Evolutionary conservation across 208 protist species (phyloP), one percentile per base, ranked within the genome.

Genomic region (Wallacemonas sp.): DNA sequence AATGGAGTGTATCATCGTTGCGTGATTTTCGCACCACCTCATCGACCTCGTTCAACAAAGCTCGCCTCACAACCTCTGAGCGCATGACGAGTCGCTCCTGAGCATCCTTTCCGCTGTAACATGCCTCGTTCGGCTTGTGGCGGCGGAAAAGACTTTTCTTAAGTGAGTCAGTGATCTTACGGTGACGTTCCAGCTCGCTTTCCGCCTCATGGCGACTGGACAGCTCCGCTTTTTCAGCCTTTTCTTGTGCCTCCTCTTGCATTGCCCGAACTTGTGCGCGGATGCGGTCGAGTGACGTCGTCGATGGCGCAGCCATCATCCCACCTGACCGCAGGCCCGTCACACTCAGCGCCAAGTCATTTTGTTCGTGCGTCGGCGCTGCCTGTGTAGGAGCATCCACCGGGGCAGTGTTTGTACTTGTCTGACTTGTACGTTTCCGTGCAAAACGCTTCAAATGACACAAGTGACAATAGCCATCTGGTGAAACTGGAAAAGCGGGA

Each of bases 231-330:
- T 26, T 5, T 24, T 58, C 52, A 21, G 30, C 30, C n/a, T 39
- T 58, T 19, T 58, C 52, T 17, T 41, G 52, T 6, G 29, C 29
- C n/a, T 44, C 65, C 34, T 57, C 57, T 24, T 41, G 41, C 68
- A 88, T 75, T 9, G 58, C 47, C 0, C 47, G 44, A 21, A 90
- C 63, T 52, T 93, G 65, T 21, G 67, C n/a, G 14, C 80, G 77
- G 48, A 90, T 88, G n/a, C 70, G 72, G 61, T 93, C 82, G 12
- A 90, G 72, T 9, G 81, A 85, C 21, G 73, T 83, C 0, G 73
- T 78, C 0, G 69, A 47, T 36, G 85, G 85, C n/a, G 85, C 76
- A 61, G 77, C 74, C 57, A 71, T 64, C 68, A 87, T 74, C 11
- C 63, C 70, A 26, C 49, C 58, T 34, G 64, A 57, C 16, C 67